Percentiles rank a stretch among this genome's conserved stretches.
Evolutionary conservation across 768 basidiomycete genomes (phyloP).

Genomic region (Calocybe cyanea): DNA sequence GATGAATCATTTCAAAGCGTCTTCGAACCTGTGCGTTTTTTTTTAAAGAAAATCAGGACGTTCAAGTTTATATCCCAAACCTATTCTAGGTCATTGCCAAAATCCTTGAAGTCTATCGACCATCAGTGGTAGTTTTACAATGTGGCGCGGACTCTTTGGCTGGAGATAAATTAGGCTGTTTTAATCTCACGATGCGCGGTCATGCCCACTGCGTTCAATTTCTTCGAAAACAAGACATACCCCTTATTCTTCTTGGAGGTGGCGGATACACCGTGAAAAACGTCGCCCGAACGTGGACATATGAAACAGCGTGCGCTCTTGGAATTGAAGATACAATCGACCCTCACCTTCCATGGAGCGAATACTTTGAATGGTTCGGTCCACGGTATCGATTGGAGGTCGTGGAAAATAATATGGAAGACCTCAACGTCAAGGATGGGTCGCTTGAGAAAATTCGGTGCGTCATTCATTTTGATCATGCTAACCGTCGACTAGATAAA

Average conservation of each 20-base stretch:
- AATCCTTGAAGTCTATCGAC: conserved; percentile 85
- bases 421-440: conserved; percentile 78
- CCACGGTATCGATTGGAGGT: conserved; percentile 94
- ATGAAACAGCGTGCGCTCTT: conserved; percentile 94
- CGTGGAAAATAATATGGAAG: conserved; percentile 89
- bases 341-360: conserved; percentile 77
- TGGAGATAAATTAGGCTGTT: conserved; percentile 93
- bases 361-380: conserved; percentile 97
- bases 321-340: conserved; percentile 79
- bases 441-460: conserved; percentile 80
- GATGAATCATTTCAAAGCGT: conserved; percentile 84
- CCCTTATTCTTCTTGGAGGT: conserved; percentile 89
- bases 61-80: no score
- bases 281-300: conserved; percentile 92
- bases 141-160: conserved; percentile 96
- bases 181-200: conserved; percentile 94
- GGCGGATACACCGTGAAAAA: conserved; percentile 98
- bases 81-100: conserved; percentile 75
- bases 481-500: no score
- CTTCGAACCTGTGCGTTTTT: conserved; percentile 82
- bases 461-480: conserved; percentile 18
- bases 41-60: neutral
- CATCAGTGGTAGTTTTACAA: conserved; percentile 86
- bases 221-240: conserved; percentile 77
- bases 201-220: conserved; percentile 93